Percentiles rank a stretch among this genome's conserved stretches.
Conservation (phyloP, 768 basidiomycete species). For the Coprinellus micaceus region DNA sequence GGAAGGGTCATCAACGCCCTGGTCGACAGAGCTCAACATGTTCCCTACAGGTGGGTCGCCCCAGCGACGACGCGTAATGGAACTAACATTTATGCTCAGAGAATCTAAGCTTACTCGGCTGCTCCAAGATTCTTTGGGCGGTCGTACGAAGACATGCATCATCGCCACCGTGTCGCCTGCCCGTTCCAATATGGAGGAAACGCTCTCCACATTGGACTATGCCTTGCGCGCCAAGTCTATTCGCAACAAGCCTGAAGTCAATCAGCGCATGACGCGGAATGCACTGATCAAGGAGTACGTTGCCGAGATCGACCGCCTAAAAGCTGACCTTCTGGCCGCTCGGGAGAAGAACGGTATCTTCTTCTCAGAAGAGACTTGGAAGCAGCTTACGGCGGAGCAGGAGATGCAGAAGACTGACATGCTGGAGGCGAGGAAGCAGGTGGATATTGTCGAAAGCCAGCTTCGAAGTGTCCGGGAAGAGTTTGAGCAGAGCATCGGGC, state of each 20-base stretch:
- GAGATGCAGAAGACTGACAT: slow-evolving; percentile 74
- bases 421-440: slow-evolving; percentile 78
- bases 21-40: slow-evolving; percentile 86
- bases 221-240: slow-evolving; percentile 94
- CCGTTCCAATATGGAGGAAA: slow-evolving; percentile 93
- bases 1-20: slow-evolving; percentile 95
- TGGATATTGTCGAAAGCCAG: slow-evolving; percentile 80
- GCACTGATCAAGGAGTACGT: slow-evolving; percentile 92
- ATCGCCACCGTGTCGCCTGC: slow-evolving; percentile 96
- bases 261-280: slow-evolving; percentile 90
- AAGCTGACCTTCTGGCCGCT: slow-evolving; percentile 84
- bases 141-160: slow-evolving; percentile 95
- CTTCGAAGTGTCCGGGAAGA: slow-evolving; percentile 79
- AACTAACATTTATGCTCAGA: slow-evolving; percentile 33
- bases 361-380: slow-evolving; percentile 89
- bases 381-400: slow-evolving; percentile 72
- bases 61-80: background rate
- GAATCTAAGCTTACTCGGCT: slow-evolving; percentile 98
- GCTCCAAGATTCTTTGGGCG: slow-evolving; percentile 98
- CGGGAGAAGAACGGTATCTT: slow-evolving; percentile 96
- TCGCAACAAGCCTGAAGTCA: slow-evolving; percentile 90
- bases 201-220: slow-evolving; percentile 95
- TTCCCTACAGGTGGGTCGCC: slow-evolving; percentile 79
- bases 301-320: slow-evolving; percentile 88
- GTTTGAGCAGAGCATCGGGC: slow-evolving; percentile 83